Base-by-base conservation (phyloP, 192 early-diverging fungal species). In the Chytriomyces hyalinus region DNA sequence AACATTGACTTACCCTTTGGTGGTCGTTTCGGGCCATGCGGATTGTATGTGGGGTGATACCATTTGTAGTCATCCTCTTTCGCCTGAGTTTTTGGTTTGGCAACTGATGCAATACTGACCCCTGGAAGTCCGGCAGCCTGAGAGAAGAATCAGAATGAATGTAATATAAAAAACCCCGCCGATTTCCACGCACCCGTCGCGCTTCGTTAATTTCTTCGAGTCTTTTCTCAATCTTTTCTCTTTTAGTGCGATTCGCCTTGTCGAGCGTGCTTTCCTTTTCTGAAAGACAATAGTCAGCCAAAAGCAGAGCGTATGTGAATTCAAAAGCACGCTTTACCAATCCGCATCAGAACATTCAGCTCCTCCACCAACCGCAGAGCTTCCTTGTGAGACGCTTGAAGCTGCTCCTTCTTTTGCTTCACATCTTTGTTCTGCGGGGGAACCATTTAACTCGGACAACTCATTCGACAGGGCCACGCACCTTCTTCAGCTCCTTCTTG, bases 401-500 rank as follows among this genome's bases (percentile, higher is more conserved):
- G 68, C 65, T 85, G 78, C 49, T 89, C 84, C 36, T 82, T 81
- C 57, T 85, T 84, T 74, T 90, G 89, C 64, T 89, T 83, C 20
- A 84, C 86, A 43, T 87, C 89, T 82, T 91, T 92, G 80, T 91
- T 92, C 90, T 92, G 77, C 36, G 51, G 48, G 13, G 48, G 15
- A 60, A 61, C 57, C 63, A 13, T 10, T 5, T 28, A 0, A 43
- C 46, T 9, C 47, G n/a, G 17, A 4, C 65, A n/a, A 28, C 36
- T 2, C 36, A 36, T 36, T 36, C 36, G 36, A 36, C 36, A 36
- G 36, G 36, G 36, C 36, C 36, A 36, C 36, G 36, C 36, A 89
- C 87, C 87, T 90, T 90, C 77, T 90, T 90, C 50, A 88, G 68
- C 76, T 90, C 88, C 59, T 84, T 82, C 67, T 89, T 87, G 50